phyloP scores from a whole-genome alignment of 179 eudicot genomes.

The Actinidia arguta region DNA sequence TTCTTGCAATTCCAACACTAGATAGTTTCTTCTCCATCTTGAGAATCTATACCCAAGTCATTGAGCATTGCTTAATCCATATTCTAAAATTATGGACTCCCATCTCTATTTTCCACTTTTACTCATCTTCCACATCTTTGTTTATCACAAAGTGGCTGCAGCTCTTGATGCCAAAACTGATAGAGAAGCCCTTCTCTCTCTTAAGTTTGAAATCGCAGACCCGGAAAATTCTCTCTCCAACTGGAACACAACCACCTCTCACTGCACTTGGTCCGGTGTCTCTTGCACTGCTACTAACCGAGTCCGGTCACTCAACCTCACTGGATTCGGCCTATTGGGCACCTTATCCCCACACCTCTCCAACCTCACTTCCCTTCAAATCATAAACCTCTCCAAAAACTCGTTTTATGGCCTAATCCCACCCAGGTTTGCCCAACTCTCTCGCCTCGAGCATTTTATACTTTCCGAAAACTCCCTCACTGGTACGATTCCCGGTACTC shows the following conservation, averaged over 20 bases:
- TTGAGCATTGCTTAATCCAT: no score
- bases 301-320: background rate
- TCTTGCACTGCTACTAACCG: background rate
- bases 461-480: background rate
- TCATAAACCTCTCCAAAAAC: background rate
- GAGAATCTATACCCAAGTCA: no score
- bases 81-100: background rate
- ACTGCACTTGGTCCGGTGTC: constrained; percentile 21
- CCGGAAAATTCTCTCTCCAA: background rate
- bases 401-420: constrained; percentile 19
- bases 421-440: background rate
- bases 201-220: constrained; percentile 3
- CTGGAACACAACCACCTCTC: constrained; percentile 10
- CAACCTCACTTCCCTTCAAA: constrained; percentile 20
- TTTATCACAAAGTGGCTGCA: background rate
- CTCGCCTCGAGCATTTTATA: background rate
- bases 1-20: no score
- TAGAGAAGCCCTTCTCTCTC: constrained; percentile 12
- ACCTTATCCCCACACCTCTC: constrained; percentile 17
- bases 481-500: constrained; percentile 11
- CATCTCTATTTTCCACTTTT: constrained; percentile 1
- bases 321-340: constrained; percentile 6
- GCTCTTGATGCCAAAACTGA: constrained; percentile 15
- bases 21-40: no score
- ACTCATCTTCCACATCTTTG: background rate